These are phyloP conservation scores for Tricholoma furcatifolium DNA, from an alignment of 768 basidiomycete species.

Conservation along the genomic window DNA sequence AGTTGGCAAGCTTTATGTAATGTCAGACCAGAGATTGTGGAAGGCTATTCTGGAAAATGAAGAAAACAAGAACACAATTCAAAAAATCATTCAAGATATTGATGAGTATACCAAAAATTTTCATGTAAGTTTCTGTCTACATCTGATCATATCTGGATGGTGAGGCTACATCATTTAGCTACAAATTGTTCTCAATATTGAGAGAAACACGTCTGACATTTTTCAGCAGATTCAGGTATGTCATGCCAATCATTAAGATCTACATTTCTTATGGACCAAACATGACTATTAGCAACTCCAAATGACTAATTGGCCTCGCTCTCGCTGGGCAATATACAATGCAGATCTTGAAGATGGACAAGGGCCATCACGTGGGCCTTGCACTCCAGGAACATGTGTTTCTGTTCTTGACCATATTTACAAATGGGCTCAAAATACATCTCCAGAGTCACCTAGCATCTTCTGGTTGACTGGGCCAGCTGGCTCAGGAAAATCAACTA, in stretches of 20 bases:
- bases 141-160: neutral
- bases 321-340: neutral
- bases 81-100: neutral
- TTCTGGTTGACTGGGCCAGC: constrained; percentile 6
- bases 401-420: constrained; percentile 17
- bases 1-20: neutral
- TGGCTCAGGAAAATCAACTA: constrained; percentile 22
- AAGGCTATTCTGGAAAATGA: constrained; percentile 10
- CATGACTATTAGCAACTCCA: neutral
- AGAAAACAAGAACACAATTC: constrained; percentile 9
- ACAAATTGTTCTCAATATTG: neutral
- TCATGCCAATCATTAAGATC: constrained; percentile 15
- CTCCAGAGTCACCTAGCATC: constrained; percentile 11
- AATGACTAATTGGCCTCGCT: neutral
- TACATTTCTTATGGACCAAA: constrained; percentile 19
- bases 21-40: neutral
- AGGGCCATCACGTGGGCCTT: neutral
- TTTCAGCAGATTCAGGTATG: constrained; percentile 12
- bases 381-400: constrained; percentile 23
- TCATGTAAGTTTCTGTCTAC: constrained; percentile 6
- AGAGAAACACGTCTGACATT: constrained; percentile 9
- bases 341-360: neutral
- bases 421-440: constrained; percentile 22
- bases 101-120: constrained; percentile 16
- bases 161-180: neutral